Conservation (phyloP, 179 eudicot species). For the Silene coronaria region DNA sequence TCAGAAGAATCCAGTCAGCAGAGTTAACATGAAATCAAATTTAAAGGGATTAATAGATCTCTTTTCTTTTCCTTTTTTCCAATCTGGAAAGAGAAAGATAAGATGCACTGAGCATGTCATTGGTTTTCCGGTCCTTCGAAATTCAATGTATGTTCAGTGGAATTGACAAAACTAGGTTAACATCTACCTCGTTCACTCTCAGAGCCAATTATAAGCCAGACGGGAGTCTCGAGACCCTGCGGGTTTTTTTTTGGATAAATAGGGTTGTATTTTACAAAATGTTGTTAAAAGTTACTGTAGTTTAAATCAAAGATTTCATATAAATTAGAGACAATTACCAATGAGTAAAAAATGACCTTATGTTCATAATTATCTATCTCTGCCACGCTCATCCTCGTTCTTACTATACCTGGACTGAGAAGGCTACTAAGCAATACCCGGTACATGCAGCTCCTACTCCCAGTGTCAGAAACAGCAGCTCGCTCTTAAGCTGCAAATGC, state of each 20-base stretch:
- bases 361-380: neutral
- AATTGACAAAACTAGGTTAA: neutral
- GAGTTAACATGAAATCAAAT: neutral
- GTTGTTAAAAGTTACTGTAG: too few relatives aligned
- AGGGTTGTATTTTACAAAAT: too few relatives aligned
- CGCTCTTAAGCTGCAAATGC: slow-evolving; percentile 75
- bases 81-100: neutral
- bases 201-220: too few relatives aligned
- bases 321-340: too few relatives aligned
- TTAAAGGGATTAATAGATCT: neutral
- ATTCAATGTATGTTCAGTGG: neutral
- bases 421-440: slow-evolving; percentile 66
- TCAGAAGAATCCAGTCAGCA: neutral
- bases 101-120: neutral
- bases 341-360: neutral
- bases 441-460: slow-evolving; percentile 81
- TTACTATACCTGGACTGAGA: slow-evolving; percentile 64
- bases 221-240: too few relatives aligned
- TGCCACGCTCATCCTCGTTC: neutral
- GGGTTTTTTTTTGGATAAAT: too few relatives aligned
- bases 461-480: slow-evolving; percentile 67
- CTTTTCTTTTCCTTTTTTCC: neutral
- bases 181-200: neutral
- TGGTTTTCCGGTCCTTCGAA: neutral
- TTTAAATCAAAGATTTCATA: too few relatives aligned